These are phyloP conservation scores for Fusarium mundagurra DNA, from an alignment of 2,329 filamentous ascomycete genomes.

Conservation along the genomic window DNA sequence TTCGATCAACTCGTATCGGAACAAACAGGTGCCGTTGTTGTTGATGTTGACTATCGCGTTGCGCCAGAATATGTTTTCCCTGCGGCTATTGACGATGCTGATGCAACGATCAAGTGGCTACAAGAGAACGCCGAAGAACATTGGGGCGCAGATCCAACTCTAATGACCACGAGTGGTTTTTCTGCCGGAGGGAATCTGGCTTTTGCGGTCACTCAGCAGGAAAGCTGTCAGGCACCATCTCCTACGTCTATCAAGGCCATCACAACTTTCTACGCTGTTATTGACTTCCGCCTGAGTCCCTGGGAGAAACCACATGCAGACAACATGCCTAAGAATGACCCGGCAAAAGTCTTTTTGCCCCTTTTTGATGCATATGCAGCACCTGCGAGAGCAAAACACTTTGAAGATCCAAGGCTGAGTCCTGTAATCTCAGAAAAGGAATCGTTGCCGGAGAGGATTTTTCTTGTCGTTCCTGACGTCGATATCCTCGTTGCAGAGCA, in stretches of 20 bases:
- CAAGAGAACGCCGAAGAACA: constrained; percentile 48
- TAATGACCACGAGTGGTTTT: constrained; percentile 56
- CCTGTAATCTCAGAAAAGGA: constrained; percentile 48
- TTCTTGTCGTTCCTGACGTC: constrained; percentile 52
- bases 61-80: constrained; percentile 63
- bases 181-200: constrained; percentile 58
- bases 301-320: constrained; percentile 51
- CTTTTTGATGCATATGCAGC: constrained; percentile 57
- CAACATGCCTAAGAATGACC: constrained; percentile 50
- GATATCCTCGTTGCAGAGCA: constrained; percentile 56
- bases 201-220: constrained; percentile 46
- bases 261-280: constrained; percentile 52
- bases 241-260: constrained; percentile 49
- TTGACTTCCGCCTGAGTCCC: constrained; percentile 53
- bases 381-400: constrained; percentile 40
- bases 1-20: constrained; percentile 49
- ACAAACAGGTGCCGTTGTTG: constrained; percentile 55
- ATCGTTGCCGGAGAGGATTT: constrained; percentile 50
- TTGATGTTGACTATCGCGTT: constrained; percentile 62
- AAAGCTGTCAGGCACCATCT: constrained; percentile 32
- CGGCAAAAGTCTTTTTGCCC: constrained; percentile 50
- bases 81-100: constrained; percentile 57
- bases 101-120: constrained; percentile 54
- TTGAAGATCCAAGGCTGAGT: constrained; percentile 49
- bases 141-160: constrained; percentile 50